Percentiles rank a stretch among this genome's conserved stretches.
Evolutionary conservation across 1,284 basidiomycete genomes (phyloP).

Genomic region (Pseudozyma hubeiensis): DNA sequence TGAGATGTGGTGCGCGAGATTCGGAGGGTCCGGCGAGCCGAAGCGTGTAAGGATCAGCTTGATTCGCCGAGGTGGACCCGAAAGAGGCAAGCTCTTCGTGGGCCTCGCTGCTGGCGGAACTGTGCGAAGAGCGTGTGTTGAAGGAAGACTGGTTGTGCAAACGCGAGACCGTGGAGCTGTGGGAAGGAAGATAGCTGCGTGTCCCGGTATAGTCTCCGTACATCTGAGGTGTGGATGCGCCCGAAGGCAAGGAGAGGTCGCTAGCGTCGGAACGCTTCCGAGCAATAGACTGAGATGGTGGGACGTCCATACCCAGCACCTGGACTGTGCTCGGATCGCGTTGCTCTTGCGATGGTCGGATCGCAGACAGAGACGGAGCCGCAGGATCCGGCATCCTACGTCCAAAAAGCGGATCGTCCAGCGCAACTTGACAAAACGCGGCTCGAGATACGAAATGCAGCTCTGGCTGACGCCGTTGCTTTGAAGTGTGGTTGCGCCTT

Average conservation of each 20-base stretch:
- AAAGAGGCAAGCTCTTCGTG: slow-evolving; percentile 33
- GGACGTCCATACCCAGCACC: slow-evolving; percentile 36
- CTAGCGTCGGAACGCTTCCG: slow-evolving; percentile 31
- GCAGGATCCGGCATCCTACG: slow-evolving; percentile 6
- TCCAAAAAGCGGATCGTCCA: not conserved
- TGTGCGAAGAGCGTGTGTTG: slow-evolving; percentile 32
- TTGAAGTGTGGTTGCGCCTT: not conserved
- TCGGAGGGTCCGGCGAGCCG: slow-evolving; percentile 18
- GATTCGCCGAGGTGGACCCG: slow-evolving; percentile 12
- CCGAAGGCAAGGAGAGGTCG: slow-evolving; percentile 20
- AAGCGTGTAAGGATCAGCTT: slow-evolving; percentile 14
- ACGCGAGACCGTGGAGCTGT: slow-evolving; percentile 21
- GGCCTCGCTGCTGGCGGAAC: slow-evolving; percentile 36
- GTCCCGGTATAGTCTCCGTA: slow-evolving; percentile 30
- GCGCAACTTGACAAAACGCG: too few relatives aligned
- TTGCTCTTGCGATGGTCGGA: slow-evolving; percentile 10
- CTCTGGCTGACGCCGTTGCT: not conserved
- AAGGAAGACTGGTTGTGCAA: slow-evolving; percentile 39
- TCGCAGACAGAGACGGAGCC: slow-evolving; percentile 21
- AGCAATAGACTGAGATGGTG: slow-evolving; percentile 24
- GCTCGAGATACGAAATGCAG: not conserved
- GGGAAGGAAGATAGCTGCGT: slow-evolving; percentile 35
- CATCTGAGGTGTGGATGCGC: slow-evolving; percentile 30
- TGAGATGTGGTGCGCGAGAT: slow-evolving; percentile 20
- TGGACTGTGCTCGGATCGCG: slow-evolving; percentile 30